Conservation (phyloP, 345 rosid species). For the Leavenworthia alabamica region DNA sequence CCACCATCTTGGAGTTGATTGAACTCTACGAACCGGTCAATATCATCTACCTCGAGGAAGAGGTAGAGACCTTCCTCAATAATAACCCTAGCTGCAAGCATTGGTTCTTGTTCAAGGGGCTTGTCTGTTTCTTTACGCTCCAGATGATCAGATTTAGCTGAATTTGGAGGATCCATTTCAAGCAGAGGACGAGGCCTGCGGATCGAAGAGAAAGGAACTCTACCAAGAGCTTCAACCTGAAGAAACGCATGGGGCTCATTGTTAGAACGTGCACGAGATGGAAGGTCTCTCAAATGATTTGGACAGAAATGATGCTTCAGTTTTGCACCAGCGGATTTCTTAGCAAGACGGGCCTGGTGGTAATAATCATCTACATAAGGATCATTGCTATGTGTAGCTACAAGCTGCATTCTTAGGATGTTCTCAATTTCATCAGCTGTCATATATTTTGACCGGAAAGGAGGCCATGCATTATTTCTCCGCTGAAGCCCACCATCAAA, state of each 20-base stretch:
- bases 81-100: constrained; percentile 91
- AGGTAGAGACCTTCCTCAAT: constrained; percentile 88
- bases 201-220: constrained; percentile 88
- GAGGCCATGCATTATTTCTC: constrained; percentile 53
- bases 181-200: constrained; percentile 97
- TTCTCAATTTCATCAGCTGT: constrained; percentile 68
- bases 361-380: constrained; percentile 95
- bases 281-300: constrained; percentile 63
- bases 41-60: constrained; percentile 83
- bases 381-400: constrained; percentile 87
- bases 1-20: constrained; percentile 80
- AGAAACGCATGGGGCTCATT: constrained; percentile 83
- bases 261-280: constrained; percentile 68
- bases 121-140: constrained; percentile 58
- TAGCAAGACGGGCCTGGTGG: constrained; percentile 84
- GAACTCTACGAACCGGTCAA: constrained; percentile 72
- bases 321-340: constrained; percentile 63
- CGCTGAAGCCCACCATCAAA: constrained; percentile 43
- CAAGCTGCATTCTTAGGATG: constrained; percentile 80
- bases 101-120: constrained; percentile 87
- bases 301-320: constrained; percentile 83
- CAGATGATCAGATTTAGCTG: constrained; percentile 37
- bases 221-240: constrained; percentile 96
- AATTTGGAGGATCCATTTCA: constrained; percentile 75
- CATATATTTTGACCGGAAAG: constrained; percentile 76